Evolutionary conservation across 495 filamentous ascomycete genomes (phyloP), one percentile per base, ranked within the genome.

Genomic region (Pyronema domesticum): DNA sequence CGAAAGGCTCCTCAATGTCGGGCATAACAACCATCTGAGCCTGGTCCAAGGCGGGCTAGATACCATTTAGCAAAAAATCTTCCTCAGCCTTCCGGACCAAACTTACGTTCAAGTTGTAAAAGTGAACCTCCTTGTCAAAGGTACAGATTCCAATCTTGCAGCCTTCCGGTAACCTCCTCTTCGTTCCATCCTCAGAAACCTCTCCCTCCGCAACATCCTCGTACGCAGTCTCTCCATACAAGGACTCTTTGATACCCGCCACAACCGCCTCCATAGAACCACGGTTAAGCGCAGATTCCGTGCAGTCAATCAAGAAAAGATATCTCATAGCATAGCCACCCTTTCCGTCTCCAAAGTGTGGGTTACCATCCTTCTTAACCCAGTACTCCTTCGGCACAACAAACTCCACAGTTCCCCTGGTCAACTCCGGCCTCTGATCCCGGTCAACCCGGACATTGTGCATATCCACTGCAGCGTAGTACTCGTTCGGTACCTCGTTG

Each of bases 11-110:
- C 59, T 99, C 87, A 53, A 99, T 77, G 65, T 99, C 91, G 8
- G 91, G 85, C 87, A 96, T 94, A 14, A 96, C 88, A 73, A 96
- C 79, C 89, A 96, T 95, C 63, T 99, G 91, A 5, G 91, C 85
- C 70, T 86, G 80, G 47, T 94, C 85, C 30, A 95, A 70, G 33
- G 78, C 71, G 15, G 86, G 70, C 83, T 86, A 58, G 44, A 14
- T 43, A 51, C 57, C 40, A 53, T 30, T 64, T 39, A 67, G 62
- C 43, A 58, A 51, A 54, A 44, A 43, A 17, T 36, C 37, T 30
- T 14, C 15, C 36, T 7, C 15, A 35, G 34, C 11, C 11, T 42
- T 42, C 39, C 39, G 15, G 23, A 13, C 39, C 13, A 57, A 17
- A 74, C 81, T 66, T 73, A 85, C 79, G 63, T 80, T 85, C 60